These are phyloP conservation scores for Penicillium brasilianum DNA, from an alignment of 2,329 filamentous ascomycete genomes.

Conservation along the genomic window DNA sequence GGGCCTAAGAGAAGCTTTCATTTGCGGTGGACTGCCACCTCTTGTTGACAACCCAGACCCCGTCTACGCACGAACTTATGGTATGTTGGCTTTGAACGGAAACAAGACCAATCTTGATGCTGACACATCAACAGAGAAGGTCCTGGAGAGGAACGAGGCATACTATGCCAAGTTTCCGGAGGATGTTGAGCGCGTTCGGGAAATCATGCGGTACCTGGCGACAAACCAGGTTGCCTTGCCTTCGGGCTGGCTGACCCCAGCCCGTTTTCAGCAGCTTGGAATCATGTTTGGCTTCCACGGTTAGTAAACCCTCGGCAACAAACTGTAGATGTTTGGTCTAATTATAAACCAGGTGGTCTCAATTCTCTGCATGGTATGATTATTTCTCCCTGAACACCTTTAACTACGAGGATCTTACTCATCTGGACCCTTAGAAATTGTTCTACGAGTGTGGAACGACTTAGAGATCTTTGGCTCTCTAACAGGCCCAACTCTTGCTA, in stretches of 20 bases:
- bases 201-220: conserved; percentile 68
- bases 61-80: conserved; percentile 74
- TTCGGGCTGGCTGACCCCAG: conserved; percentile 71
- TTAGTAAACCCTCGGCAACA: conserved; percentile 29
- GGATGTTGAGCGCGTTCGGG: conserved; percentile 71
- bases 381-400: background rate
- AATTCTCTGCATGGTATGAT: conserved; percentile 71
- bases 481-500: conserved; percentile 70
- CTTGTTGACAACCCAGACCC: conserved; percentile 72
- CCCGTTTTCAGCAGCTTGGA: conserved; percentile 77
- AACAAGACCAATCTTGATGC: background rate
- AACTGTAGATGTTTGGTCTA: conserved; percentile 8
- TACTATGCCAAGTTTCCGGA: conserved; percentile 89
- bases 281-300: conserved; percentile 78
- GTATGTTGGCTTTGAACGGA: conserved; percentile 32
- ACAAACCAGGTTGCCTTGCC: conserved; percentile 69
- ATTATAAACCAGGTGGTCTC: conserved; percentile 61
- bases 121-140: conserved; percentile 55
- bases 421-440: conserved; percentile 54
- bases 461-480: conserved; percentile 77
- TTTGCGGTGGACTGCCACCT: conserved; percentile 82
- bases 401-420: background rate
- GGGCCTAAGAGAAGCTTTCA: conserved; percentile 79
- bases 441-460: conserved; percentile 73
- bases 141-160: conserved; percentile 71